Base-by-base conservation (phyloP, 2,329 filamentous ascomycete species). In the Macrophomina pseudophaseolina region DNA sequence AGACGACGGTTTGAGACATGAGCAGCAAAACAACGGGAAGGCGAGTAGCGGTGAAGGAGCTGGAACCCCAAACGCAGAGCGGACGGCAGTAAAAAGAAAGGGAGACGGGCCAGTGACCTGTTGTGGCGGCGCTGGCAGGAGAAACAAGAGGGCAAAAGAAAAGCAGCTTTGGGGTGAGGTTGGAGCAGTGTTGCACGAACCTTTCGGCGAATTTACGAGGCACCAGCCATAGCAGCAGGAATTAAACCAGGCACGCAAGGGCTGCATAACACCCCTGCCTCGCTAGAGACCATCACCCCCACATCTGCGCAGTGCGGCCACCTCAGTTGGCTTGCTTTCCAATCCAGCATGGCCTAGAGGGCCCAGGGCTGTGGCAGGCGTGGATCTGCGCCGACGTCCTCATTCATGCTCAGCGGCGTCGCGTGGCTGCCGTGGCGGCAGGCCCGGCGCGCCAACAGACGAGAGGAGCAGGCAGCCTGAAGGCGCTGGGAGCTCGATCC, bases 201-300 rank as follows among this genome's bases (percentile, higher is more conserved):
- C 56, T 18, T 16, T 62, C 42, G 58, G 58, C 42, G 58, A 62
- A 62, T 62, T 62, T 60, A 44, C 54, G 54, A 33, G 35, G 35
- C 53, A 56, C 35, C 9, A 35, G 23, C 23, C 56, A 60, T 60
- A 62, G 58, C 44, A 62, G 32, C 58, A 32, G 30, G 33, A 16
- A 38, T 48, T 38, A 62, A 62, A 44, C 58, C 48, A 62, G 58
- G 58, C 46, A 62, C n/a, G 58, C 58, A 62, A 62, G 58, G 58
- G 44, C 32, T 33, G 58, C 44, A 38, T 16, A 16, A 16, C 44
- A 60, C 49, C 58, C 58, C 58, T 62, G 58, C 44, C 42, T 46
- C 44, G 58, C 58, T 46, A 62, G 58, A 14, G 58, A 62, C 42
- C 56, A 60, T 62, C 58, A 38, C 9, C 58, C 58, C 58, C 58